phyloP scores from a whole-genome alignment of 805 yeast species.

The Candida mattraensis region DNA sequence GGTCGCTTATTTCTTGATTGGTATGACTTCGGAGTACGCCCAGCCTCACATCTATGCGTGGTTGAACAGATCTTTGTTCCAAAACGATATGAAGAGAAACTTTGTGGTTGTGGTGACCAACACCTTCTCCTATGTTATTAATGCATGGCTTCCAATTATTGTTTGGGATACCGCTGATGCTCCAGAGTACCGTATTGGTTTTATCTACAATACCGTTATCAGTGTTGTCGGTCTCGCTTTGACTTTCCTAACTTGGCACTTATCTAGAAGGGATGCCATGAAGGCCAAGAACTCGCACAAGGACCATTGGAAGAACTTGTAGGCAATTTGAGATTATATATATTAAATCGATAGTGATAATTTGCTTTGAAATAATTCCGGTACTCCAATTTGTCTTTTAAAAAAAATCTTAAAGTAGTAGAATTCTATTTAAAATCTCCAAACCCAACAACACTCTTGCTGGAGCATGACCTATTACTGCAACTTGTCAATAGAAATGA shows the following conservation, averaged over 20 bases:
- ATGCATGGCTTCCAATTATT: constrained; percentile 41
- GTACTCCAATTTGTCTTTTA: too few relatives aligned
- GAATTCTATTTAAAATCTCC: too few relatives aligned
- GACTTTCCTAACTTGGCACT: constrained; percentile 26
- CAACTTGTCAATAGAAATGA: too few relatives aligned
- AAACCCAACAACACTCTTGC: too few relatives aligned
- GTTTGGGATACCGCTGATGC: constrained; percentile 39
- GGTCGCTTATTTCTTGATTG: constrained; percentile 47
- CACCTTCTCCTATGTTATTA: constrained; percentile 41
- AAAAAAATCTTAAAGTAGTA: too few relatives aligned
- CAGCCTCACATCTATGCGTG: constrained; percentile 58
- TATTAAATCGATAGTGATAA: too few relatives aligned
- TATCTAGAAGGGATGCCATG: constrained; percentile 25
- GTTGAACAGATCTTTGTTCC: constrained; percentile 47
- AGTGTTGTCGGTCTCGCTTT: constrained; percentile 33
- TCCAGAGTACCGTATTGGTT: constrained; percentile 40
- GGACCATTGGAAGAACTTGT: constrained; percentile 1
- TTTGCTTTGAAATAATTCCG: too few relatives aligned
- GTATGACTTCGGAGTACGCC: constrained; percentile 50
- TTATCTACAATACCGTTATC: constrained; percentile 38
- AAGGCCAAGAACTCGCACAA: constrained; percentile 1
- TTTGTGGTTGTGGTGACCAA: constrained; percentile 41
- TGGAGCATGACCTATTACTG: too few relatives aligned
- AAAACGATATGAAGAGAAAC: constrained; percentile 44
- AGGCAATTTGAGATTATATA: not conserved